A percentile compares a stretch with the other conserved stretches of the same genome.
phyloP scores from a whole-genome alignment of 805 yeast genomes.

The Barnettozyma californica region DNA sequence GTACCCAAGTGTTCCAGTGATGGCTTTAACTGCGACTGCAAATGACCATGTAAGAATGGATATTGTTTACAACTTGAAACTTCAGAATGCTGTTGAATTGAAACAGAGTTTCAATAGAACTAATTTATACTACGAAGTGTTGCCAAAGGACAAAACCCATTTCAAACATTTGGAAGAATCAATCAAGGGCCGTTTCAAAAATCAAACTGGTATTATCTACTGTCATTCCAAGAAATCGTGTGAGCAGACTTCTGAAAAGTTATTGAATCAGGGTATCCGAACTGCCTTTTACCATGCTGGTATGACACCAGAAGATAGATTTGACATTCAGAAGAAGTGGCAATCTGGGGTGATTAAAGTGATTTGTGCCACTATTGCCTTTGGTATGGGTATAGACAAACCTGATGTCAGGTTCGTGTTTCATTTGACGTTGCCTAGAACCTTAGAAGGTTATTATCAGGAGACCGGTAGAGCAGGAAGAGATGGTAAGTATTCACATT shows the following conservation, averaged over 20 bases:
- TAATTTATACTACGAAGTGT: constrained; percentile 74
- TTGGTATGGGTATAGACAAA: constrained; percentile 99
- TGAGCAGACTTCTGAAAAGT: constrained; percentile 67
- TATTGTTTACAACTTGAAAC: constrained; percentile 69
- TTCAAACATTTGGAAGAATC: constrained; percentile 55
- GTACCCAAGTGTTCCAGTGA: constrained; percentile 79
- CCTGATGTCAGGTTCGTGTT: constrained; percentile 91
- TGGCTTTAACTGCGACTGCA: constrained; percentile 98
- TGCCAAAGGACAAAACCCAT: constrained; percentile 52
- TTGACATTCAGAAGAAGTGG: constrained; percentile 74
- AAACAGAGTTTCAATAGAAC: constrained; percentile 91
- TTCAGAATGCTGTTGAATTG: constrained; percentile 56
- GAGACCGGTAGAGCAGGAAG: constrained; percentile 99
- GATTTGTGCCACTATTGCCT: constrained; percentile 96
- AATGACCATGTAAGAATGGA: constrained; percentile 85
- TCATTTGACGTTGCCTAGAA: constrained; percentile 83
- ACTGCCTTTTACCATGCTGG: constrained; percentile 91
- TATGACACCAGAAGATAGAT: constrained; percentile 73
- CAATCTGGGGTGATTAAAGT: constrained; percentile 66
- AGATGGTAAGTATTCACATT: constrained; percentile 80
- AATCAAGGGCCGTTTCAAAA: constrained; percentile 44
- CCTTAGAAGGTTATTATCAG: constrained; percentile 93
- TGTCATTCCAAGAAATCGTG: constrained; percentile 89
- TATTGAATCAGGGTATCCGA: constrained; percentile 55
- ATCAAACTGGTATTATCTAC: constrained; percentile 82